A percentile compares a stretch with the other conserved stretches of the same genome.
phyloP scores from a whole-genome alignment of 176 grass and related monocot genomes.

The Rhynchospora breviuscula region DNA sequence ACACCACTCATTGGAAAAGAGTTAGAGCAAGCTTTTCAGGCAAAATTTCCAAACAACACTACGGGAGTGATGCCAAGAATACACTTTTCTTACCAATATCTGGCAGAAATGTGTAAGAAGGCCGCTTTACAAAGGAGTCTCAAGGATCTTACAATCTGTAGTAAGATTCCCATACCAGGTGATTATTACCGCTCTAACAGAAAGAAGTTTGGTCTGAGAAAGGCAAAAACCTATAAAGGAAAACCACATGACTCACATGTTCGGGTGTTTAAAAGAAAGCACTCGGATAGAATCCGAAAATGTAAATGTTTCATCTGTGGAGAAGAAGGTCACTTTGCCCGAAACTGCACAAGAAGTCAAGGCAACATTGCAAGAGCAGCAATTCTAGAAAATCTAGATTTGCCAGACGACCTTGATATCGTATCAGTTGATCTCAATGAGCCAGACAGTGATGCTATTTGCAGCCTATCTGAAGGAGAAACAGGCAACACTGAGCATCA shows the following conservation, averaged over 20 bases:
- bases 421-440: background rate
- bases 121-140: no score
- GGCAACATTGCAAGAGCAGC: no score
- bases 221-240: background rate
- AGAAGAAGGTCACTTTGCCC: no score
- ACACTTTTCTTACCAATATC: no score
- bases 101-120: no score
- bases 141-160: no score
- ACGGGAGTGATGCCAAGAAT: background rate
- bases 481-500: background rate
- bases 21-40: background rate
- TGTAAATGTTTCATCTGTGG: no score
- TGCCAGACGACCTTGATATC: background rate
- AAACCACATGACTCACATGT: background rate
- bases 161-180: no score
- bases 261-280: no score
- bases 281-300: no score
- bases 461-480: background rate
- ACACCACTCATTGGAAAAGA: background rate
- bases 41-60: background rate
- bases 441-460: background rate
- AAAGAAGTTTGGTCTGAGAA: background rate
- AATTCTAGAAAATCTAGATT: background rate
- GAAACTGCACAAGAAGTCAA: no score
- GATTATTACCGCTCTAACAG: background rate